phyloP scores from a whole-genome alignment of 331 rosid genomes.

The Quercus tomentella region DNA sequence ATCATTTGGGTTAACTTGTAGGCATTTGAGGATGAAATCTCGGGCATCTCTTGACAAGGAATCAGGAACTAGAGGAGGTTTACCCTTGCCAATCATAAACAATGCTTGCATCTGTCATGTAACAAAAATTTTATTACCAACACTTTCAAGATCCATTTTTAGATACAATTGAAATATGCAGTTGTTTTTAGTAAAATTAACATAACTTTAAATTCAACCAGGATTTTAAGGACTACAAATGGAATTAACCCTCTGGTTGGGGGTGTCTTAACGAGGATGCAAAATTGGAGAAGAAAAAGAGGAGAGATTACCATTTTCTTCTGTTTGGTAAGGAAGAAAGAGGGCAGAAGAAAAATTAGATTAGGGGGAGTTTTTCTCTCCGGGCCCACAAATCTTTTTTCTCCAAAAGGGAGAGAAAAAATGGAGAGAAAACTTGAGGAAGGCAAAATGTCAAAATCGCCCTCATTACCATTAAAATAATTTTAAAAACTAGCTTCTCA shows the following conservation, averaged over 20 bases:
- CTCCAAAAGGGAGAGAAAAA: no score
- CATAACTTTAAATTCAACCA: not conserved
- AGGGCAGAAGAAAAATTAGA: no score
- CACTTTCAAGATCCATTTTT: not conserved
- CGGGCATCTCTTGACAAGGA: constrained; percentile 69
- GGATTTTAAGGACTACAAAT: not conserved
- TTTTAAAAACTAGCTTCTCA: no score
- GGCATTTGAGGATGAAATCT: constrained; percentile 65
- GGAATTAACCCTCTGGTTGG: not conserved
- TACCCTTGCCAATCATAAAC: constrained; percentile 78
- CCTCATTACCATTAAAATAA: no score
- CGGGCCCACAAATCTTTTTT: no score
- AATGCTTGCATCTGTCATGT: constrained; percentile 75
- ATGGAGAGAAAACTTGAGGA: no score
- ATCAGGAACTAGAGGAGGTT: constrained; percentile 67
- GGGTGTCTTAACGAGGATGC: no score
- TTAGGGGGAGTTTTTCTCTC: no score
- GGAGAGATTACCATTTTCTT: no score
- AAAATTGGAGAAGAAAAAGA: no score
- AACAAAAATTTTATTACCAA: constrained; percentile 9
- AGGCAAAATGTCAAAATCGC: no score
- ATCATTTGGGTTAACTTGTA: constrained; percentile 58
- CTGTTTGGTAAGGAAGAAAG: no score
- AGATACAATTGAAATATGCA: not conserved
- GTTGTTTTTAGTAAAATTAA: not conserved